These are phyloP conservation scores for Myrmaecium sp. DNA, from an alignment of 2,329 filamentous ascomycete species.

Conservation along the genomic window DNA sequence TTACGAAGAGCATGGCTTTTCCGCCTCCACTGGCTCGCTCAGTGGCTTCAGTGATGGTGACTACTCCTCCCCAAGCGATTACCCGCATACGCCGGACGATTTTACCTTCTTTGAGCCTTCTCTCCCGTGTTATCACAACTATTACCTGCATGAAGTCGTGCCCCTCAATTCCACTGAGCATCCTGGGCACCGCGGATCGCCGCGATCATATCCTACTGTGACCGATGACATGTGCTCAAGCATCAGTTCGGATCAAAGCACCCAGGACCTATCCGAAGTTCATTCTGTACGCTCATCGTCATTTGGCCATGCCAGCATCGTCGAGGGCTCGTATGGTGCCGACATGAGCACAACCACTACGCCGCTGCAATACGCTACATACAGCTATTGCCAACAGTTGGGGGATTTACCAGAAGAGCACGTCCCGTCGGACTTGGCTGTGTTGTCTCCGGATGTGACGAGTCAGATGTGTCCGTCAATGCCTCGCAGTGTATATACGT, in stretches of 20 bases:
- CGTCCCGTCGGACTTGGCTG: constrained; percentile 22
- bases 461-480: constrained; percentile 24
- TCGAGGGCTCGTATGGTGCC: constrained; percentile 22
- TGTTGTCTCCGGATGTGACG: constrained; percentile 19
- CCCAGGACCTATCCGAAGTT: constrained; percentile 25
- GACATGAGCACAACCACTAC: constrained; percentile 21
- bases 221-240: constrained; percentile 27
- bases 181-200: constrained; percentile 17
- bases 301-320: constrained; percentile 18
- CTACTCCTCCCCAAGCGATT: constrained; percentile 30
- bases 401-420: constrained; percentile 15
- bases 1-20: constrained; percentile 25
- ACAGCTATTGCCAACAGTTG: constrained; percentile 21
- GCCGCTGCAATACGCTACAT: constrained; percentile 18
- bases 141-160: constrained; percentile 16
- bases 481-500: constrained; percentile 31
- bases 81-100: constrained; percentile 29
- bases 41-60: constrained; percentile 29
- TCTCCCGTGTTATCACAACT: constrained; percentile 17
- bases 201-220: constrained; percentile 18
- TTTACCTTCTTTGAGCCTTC: constrained; percentile 21
- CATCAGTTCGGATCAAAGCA: constrained; percentile 28
- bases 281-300: constrained; percentile 14
- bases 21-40: constrained; percentile 28
- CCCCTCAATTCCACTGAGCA: constrained; percentile 22